These are phyloP conservation scores for Diaporthe amygdali DNA, from an alignment of 2,329 filamentous ascomycete species.

Conservation along the genomic window DNA sequence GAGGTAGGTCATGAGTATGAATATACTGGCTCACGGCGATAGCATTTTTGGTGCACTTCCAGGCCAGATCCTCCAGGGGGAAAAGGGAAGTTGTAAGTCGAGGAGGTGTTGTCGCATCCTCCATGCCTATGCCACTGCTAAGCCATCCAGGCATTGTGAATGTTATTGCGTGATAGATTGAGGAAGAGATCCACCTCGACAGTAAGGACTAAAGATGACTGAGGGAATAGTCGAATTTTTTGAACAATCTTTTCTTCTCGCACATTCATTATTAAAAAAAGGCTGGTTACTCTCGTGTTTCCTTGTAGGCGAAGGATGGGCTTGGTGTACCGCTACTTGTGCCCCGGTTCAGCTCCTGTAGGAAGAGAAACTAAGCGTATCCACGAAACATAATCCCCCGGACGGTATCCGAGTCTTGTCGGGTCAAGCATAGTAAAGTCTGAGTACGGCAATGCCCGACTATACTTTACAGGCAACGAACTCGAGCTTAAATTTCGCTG, in stretches of 20 bases:
- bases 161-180: background rate
- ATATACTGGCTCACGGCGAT: background rate
- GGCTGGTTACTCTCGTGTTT: background rate
- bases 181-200: background rate
- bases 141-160: background rate
- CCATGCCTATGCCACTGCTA: background rate
- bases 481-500: background rate
- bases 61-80: background rate
- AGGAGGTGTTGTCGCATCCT: background rate
- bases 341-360: background rate
- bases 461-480: background rate
- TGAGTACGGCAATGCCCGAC: background rate
- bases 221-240: background rate
- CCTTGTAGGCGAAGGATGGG: background rate
- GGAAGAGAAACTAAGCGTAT: no score
- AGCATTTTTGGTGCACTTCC: background rate
- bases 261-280: background rate
- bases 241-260: background rate
- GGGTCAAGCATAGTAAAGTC: background rate
- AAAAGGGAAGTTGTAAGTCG: background rate
- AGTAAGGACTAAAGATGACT: background rate
- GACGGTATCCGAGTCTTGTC: background rate
- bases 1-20: background rate
- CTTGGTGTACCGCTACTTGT: background rate
- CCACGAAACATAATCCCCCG: background rate